phyloP scores from a whole-genome alignment of 305 asterid species.

The Lippia alba region DNA sequence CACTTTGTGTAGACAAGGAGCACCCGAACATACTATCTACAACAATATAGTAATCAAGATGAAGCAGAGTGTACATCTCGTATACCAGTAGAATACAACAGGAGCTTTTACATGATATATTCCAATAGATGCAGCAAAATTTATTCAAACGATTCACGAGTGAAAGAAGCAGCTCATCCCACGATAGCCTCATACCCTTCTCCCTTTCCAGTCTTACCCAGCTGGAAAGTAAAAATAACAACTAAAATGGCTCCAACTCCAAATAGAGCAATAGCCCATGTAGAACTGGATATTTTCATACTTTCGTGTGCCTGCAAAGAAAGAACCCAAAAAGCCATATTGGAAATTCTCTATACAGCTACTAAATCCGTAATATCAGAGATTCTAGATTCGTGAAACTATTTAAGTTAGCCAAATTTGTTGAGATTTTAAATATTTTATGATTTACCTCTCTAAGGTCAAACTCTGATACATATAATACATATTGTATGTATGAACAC shows the following conservation, averaged over 20 bases:
- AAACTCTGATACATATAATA: no score
- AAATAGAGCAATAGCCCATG: constrained; percentile 38
- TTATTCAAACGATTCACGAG: constrained; percentile 1
- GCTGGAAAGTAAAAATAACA: constrained; percentile 22
- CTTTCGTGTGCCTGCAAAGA: constrained; percentile 37
- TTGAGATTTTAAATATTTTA: no score
- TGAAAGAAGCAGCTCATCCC: constrained; percentile 30
- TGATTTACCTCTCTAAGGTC: no score
- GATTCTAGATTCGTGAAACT: no score
- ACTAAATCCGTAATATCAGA: neutral
- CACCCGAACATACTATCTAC: no score
- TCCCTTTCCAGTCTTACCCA: constrained; percentile 32
- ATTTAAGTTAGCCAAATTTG: no score
- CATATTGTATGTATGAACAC: no score
- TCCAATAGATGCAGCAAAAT: neutral
- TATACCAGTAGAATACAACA: neutral
- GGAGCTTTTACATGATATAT: no score
- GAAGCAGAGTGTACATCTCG: neutral
- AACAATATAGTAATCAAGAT: no score
- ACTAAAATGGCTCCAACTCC: constrained; percentile 38
- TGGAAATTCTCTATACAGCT: constrained; percentile 3
- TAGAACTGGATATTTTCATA: neutral
- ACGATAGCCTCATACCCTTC: constrained; percentile 45
- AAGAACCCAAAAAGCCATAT: constrained; percentile 1
- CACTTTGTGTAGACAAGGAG: no score